phyloP scores from a whole-genome alignment of 164 flowering plant species.

The Tinospora cordifolia region DNA sequence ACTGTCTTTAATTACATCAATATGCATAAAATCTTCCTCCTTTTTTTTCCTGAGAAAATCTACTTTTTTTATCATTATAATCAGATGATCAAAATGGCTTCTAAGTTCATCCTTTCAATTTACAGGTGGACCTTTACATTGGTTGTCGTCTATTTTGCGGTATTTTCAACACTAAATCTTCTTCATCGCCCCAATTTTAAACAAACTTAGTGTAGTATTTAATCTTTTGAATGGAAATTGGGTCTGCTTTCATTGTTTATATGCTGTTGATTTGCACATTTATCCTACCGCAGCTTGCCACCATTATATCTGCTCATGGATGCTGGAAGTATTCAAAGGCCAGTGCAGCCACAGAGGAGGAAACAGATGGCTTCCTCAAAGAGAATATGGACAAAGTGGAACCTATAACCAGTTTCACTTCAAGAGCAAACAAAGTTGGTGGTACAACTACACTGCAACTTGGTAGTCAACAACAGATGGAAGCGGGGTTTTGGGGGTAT shows the following conservation, averaged over 20 bases:
- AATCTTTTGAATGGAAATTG: too few species aligned
- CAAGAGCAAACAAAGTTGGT: constrained; percentile 16
- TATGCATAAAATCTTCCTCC: too few species aligned
- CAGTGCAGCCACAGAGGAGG: constrained; percentile 17
- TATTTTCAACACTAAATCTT: constrained; percentile 17
- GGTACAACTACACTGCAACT: constrained; percentile 27
- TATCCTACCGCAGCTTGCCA: constrained; percentile 33
- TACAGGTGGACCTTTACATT: constrained; percentile 88
- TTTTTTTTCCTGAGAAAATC: background rate
- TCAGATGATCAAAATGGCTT: background rate
- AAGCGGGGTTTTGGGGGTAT: constrained; percentile 52
- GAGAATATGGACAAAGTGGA: constrained; percentile 20
- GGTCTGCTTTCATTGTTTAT: background rate
- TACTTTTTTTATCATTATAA: background rate
- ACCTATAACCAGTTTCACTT: constrained; percentile 9
- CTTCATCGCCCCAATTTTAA: background rate
- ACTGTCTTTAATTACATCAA: too few species aligned
- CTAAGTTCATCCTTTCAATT: constrained; percentile 8
- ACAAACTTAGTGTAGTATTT: too few species aligned
- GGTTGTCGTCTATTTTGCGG: constrained; percentile 66
- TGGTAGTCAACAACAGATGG: constrained; percentile 26
- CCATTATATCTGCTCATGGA: constrained; percentile 40
- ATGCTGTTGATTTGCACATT: background rate
- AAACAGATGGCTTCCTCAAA: constrained; percentile 16
- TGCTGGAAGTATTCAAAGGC: constrained; percentile 27